Conservation (phyloP, 768 basidiomycete species). For the Glaciozyma martinii region DNA sequence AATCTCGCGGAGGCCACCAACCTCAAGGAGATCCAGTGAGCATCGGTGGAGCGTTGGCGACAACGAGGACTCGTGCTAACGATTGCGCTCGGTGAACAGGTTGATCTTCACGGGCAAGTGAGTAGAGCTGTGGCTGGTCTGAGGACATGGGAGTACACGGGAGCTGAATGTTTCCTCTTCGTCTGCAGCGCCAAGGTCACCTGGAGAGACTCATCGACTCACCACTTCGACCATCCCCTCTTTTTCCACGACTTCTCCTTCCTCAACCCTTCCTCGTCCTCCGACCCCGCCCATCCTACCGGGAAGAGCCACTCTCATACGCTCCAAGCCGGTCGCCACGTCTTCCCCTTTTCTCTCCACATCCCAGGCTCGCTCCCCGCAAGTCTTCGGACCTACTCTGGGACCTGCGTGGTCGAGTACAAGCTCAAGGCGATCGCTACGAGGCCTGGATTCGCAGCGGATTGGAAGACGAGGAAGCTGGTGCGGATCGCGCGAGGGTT, state of each 20-base stretch:
- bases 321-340: conserved; percentile 87
- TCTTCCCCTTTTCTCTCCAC: conserved; percentile 83
- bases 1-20: conserved; percentile 72
- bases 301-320: conserved; percentile 51
- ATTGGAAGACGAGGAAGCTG: conserved; percentile 55
- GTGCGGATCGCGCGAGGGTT: conserved; percentile 67
- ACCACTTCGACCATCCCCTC: conserved; percentile 33
- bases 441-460: conserved; percentile 61
- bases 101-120: conserved; percentile 75
- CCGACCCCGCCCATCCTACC: conserved; percentile 7
- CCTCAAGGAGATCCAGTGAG: conserved; percentile 39
- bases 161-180: background rate
- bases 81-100: conserved; percentile 44
- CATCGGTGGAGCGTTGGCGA: background rate
- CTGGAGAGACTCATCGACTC: conserved; percentile 32
- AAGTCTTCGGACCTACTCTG: conserved; percentile 51
- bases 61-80: background rate
- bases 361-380: conserved; percentile 80
- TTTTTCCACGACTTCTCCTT: conserved; percentile 35
- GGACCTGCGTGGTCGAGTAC: conserved; percentile 62
- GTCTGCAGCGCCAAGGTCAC: conserved; percentile 23
- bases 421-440: conserved; percentile 78
- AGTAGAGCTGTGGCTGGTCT: conserved; percentile 37
- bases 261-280: conserved; percentile 30
- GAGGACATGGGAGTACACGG: background rate